A percentile compares a stretch with the other conserved stretches of the same genome.
Conservation (phyloP, 2,329 filamentous ascomycete species). For the Apiospora rasikravindrae region DNA sequence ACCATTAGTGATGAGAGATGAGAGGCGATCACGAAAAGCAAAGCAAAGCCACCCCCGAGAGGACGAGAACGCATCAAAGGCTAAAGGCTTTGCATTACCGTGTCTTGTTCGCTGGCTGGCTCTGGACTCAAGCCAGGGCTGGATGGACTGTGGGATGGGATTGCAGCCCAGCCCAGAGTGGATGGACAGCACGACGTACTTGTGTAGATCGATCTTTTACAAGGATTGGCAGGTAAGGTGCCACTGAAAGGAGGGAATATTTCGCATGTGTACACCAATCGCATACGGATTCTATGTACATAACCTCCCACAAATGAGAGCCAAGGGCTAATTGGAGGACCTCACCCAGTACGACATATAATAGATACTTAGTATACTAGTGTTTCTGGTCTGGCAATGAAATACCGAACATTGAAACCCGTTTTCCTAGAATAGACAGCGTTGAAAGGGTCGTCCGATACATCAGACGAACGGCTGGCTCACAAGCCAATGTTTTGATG, state of each 20-base stretch:
- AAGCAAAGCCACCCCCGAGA: neutral
- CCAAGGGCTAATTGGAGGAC: neutral
- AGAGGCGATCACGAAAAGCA: neutral
- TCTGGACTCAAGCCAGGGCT: neutral
- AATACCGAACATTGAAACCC: neutral
- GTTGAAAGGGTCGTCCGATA: neutral
- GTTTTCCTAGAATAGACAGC: neutral
- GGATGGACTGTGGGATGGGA: neutral
- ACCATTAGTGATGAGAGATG: neutral
- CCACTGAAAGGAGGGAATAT: neutral
- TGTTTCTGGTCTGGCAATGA: neutral
- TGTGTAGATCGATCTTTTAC: constrained; percentile 5
- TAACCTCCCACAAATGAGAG: neutral
- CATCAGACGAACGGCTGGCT: constrained; percentile 2
- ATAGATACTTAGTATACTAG: neutral
- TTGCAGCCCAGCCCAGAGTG: neutral
- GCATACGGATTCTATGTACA: neutral
- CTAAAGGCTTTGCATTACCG: neutral
- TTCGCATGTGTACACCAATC: too few relatives aligned
- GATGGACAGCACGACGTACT: neutral
- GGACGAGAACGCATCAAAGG: neutral
- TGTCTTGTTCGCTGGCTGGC: neutral
- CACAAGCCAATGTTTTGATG: neutral
- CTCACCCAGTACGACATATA: neutral
- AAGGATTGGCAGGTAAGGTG: neutral